phyloP scores from a whole-genome alignment of 1,284 basidiomycete species.

The Marasmius tenuissimus region DNA sequence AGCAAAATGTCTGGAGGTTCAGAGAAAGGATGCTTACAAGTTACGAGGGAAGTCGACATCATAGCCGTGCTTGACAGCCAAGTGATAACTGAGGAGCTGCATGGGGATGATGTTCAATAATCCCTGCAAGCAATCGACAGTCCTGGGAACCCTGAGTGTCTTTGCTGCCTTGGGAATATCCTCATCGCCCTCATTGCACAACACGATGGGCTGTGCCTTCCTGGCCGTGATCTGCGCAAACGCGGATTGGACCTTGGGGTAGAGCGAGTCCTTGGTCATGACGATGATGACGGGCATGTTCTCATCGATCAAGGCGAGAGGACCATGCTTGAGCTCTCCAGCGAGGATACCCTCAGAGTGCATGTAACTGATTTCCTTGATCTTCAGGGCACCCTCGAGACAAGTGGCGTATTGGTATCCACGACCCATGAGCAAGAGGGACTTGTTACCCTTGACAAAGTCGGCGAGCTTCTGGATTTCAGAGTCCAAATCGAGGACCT shows the following conservation, averaged over 20 bases:
- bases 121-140: conserved; percentile 95
- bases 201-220: conserved; percentile 94
- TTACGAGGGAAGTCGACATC: conserved; percentile 99
- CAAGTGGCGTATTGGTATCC: conserved; percentile 99
- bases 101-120: conserved; percentile 96
- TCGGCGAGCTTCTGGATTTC: conserved; percentile 82
- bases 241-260: conserved; percentile 97
- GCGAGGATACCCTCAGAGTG: conserved; percentile 95
- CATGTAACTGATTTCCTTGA: conserved; percentile 98
- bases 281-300: conserved; percentile 98
- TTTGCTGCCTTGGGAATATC: conserved; percentile 75
- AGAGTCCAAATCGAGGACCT: conserved; percentile 83
- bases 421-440: conserved; percentile 95
- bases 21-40: conserved; percentile 54
- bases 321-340: conserved; percentile 98
- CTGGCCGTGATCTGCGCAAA: conserved; percentile 96
- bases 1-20: conserved; percentile 7
- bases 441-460: conserved; percentile 80
- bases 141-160: conserved; percentile 91
- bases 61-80: conserved; percentile 93
- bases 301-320: conserved; percentile 96
- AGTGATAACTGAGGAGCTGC: conserved; percentile 95
- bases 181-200: conserved; percentile 94
- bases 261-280: conserved; percentile 98
- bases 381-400: conserved; percentile 97